Evolutionary conservation across 2,329 filamentous ascomycete genomes (phyloP), one percentile per base, ranked within the genome.

Genomic region (Pseudogymnoascus sp.): DNA sequence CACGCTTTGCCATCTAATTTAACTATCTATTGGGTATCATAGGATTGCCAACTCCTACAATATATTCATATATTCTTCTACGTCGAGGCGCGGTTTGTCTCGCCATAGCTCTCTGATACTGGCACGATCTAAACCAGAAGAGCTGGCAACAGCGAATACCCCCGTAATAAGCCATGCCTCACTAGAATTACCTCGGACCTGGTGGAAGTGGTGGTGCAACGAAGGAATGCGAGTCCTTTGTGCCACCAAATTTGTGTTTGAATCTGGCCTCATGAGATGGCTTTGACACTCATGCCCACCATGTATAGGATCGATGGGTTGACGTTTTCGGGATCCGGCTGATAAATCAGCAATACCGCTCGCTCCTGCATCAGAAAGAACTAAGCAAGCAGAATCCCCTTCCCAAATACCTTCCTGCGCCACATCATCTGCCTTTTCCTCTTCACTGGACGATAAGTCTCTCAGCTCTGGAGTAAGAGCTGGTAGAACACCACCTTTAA

Each of bases 221-320:
- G 64, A 64, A n/a, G 72, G 72, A 3, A 74, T 69, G 35, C 72
- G 60, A 5, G 68, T 72, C 31, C 70, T 63, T 61, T 69, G 68
- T 24, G 60, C 64, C 16, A 68, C 64, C 28, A 74, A 61, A 66
- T 72, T 74, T 3, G 72, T 73, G 65, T 74, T 74, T n/a, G 72
- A 65, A 61, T 73, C 71, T 2, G 71, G 69, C 50, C 71, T 71
- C 59, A 72, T 63, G 7, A 65, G 33, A 4, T 50, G 6, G n/a
- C 59, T 60, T 37, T 16, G 28, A n/a, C 50, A 35, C 50, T 33
- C 50, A 14, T 10, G 50, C 3, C 50, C 50, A 1, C 26, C 28
- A 8, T 22, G 6, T 22, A 33, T 3, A 12, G 28, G 50, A 56
- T 56, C 50, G 28, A 56, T 35, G 28, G 50, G 10, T 33, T 10